phyloP scores from a whole-genome alignment of 352 stramenopile species.

The Globisporangium paroecandrum region DNA sequence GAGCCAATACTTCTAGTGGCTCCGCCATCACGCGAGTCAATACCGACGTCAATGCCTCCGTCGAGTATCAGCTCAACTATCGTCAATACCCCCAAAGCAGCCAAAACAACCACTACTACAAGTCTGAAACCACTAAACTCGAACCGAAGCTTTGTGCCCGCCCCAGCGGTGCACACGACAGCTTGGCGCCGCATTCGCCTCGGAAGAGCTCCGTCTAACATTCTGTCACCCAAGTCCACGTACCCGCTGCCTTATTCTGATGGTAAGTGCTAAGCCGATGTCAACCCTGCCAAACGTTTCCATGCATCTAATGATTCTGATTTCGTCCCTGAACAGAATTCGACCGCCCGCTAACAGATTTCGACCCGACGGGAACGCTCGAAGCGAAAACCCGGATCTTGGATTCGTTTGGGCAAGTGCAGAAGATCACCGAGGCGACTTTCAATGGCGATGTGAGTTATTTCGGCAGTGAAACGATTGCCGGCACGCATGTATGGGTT shows the following conservation, averaged over 20 bases:
- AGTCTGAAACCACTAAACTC: conserved; percentile 1
- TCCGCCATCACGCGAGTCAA: conserved; percentile 10
- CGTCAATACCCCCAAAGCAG: not conserved
- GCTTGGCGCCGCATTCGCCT: conserved; percentile 25
- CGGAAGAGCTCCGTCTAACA: conserved; percentile 22
- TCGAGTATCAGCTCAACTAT: conserved; percentile 10
- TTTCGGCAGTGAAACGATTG: not conserved
- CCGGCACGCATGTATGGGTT: not conserved
- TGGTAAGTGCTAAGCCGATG: not conserved
- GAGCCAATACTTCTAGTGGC: not conserved
- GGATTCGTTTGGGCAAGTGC: conserved; percentile 27
- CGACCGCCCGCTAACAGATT: conserved; percentile 36
- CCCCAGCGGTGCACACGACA: conserved; percentile 24
- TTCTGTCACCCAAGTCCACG: conserved; percentile 16
- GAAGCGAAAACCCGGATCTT: conserved; percentile 24
- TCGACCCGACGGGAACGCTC: conserved; percentile 32
- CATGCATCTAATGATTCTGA: not conserved
- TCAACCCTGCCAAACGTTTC: not conserved
- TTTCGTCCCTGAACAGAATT: conserved; percentile 21
- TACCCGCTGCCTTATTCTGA: conserved; percentile 15
- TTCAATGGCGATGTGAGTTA: conserved; percentile 38
- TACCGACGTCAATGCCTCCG: not conserved
- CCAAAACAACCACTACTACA: not conserved
- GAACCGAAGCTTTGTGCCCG: not conserved
- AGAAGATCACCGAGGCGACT: conserved; percentile 19